Base-by-base conservation (phyloP, 2,329 filamentous ascomycete species). In the Paramyrothecium sp. region DNA sequence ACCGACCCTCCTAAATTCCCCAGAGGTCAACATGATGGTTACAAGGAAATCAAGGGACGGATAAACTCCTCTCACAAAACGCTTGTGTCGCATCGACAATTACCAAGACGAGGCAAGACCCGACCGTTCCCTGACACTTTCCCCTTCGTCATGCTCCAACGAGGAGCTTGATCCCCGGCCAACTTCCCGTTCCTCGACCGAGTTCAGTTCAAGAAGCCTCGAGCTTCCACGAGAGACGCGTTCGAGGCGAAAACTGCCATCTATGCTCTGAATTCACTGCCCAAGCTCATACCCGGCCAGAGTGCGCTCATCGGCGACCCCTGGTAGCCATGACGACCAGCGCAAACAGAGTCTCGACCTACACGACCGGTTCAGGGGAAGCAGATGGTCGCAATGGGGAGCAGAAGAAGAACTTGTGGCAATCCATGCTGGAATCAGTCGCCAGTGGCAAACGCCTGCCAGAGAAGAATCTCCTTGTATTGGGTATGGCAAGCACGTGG, bases 401-500 rank as follows among this genome's bases (percentile, higher is more conserved):
- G 66, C 88, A 89, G 62, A 93, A 91, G 78, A 91, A 91, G 75
- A 91, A 96, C 71, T 88, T 97, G 75, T 97, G 94, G 94, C 93
- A 90, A 60, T 92, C 91, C 49, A 91, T 97, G 89, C 82, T 97
- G 64, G 91, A 96, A 74, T 89, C 86, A 54, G 93, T 95, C 65
- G 92, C 93, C 66, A 96, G 90, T 75, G 92, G 91, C 64, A 96
- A 95, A 80, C 85, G 90, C 65, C 78, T 97, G 67, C 91, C 92
- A 7, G 92, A 97, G 76, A 97, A 97, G 83, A 96, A 93, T 71
- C 77, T 97, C 60, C 77, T 97, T 47, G 88, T 97, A 21, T 78
- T 97, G 71, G 92, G 91, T 91, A 81, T 62, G 81, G 44, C 38
- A 17, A 17, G 51, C 33, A 20, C 38, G 23, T 26, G 34, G 34